Conservation (phyloP, 2,329 filamentous ascomycete genomes). For the Cladosporium halotolerans region DNA sequence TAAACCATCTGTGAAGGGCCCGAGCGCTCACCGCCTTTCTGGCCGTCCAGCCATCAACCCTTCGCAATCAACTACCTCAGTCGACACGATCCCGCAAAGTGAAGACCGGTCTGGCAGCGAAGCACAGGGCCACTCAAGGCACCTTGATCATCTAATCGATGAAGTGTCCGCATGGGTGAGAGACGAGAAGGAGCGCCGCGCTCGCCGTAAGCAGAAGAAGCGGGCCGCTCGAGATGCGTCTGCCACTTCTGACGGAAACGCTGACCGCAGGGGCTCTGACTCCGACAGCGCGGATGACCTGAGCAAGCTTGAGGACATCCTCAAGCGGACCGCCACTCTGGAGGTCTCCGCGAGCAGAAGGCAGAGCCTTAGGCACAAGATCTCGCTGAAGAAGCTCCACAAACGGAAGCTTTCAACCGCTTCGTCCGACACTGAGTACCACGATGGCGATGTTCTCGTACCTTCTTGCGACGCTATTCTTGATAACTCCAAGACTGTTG, state of each 20-base stretch:
- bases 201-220: slow-evolving; percentile 42
- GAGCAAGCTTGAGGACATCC: slow-evolving; percentile 72
- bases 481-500: slow-evolving; percentile 84
- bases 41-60: slow-evolving; percentile 33
- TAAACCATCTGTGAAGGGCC: slow-evolving; percentile 33
- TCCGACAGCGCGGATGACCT: slow-evolving; percentile 67
- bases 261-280: slow-evolving; percentile 12
- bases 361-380: slow-evolving; percentile 21
- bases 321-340: slow-evolving; percentile 52
- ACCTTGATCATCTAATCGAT: slow-evolving; percentile 48
- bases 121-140: slow-evolving; percentile 2
- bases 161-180: slow-evolving; percentile 81
- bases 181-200: slow-evolving; percentile 65
- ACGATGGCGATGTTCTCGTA: slow-evolving; percentile 74
- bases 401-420: slow-evolving; percentile 41
- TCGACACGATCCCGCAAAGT: slow-evolving; percentile 1
- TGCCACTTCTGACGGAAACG: slow-evolving; percentile 1
- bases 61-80: slow-evolving; percentile 5
- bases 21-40: slow-evolving; percentile 34
- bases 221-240: slow-evolving; percentile 15
- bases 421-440: slow-evolving; percentile 81
- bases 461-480: slow-evolving; percentile 77
- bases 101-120: neutral
- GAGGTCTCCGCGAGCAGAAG: slow-evolving; percentile 18
- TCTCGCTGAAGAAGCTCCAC: slow-evolving; percentile 22